Evolutionary conservation across 768 basidiomycete genomes (phyloP).

Genomic region (Russula vinacea): DNA sequence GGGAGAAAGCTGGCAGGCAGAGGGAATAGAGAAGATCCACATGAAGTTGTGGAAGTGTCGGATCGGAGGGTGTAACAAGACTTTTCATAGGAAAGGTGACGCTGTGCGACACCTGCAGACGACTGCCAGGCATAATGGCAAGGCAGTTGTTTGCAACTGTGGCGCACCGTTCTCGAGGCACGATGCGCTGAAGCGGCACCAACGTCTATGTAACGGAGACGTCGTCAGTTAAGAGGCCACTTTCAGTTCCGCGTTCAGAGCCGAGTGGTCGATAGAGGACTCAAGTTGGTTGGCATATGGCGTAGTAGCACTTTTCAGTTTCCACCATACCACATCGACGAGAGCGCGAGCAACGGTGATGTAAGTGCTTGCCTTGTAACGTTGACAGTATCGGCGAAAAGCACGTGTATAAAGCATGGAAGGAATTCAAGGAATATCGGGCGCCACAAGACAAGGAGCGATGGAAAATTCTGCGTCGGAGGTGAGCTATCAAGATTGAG

Average conservation of each 20-base stretch:
- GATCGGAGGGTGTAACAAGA: slow-evolving; percentile 23
- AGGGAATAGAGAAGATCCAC: slow-evolving; percentile 23
- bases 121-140: slow-evolving; percentile 24
- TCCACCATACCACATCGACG: background rate
- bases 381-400: background rate
- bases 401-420: background rate
- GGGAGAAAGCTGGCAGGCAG: slow-evolving; percentile 4
- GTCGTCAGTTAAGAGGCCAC: background rate
- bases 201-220: slow-evolving; percentile 18
- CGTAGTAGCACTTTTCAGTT: background rate
- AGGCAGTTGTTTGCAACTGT: slow-evolving; percentile 22
- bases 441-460: background rate
- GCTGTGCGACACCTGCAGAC: slow-evolving; percentile 25
- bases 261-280: background rate
- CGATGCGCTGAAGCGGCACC: slow-evolving; percentile 26
- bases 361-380: background rate
- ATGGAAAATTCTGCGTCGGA: background rate
- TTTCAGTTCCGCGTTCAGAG: background rate
- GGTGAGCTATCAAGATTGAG: background rate
- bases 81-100: slow-evolving; percentile 21
- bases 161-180: slow-evolving; percentile 26
- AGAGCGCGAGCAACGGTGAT: background rate
- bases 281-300: background rate
- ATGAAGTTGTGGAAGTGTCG: slow-evolving; percentile 25
- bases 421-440: background rate